Evolutionary conservation across 768 basidiomycete genomes (phyloP).

Genomic region (Leccinellum rugosiceps): DNA sequence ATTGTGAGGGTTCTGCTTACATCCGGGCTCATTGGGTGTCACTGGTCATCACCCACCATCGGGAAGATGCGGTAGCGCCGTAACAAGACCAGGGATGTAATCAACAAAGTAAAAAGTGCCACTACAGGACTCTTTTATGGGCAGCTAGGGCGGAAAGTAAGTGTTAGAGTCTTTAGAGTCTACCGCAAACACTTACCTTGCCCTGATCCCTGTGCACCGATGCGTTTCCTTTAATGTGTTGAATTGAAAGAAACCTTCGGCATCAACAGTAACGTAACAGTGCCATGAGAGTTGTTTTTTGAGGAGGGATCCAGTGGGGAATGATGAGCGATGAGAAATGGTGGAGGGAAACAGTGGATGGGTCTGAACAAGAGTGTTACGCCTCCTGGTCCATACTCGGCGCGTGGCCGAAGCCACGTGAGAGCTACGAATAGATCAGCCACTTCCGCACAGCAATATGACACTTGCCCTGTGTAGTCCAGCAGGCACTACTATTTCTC

Average conservation of each 20-base stretch:
- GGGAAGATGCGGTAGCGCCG: slow-evolving; percentile 15
- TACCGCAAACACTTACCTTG: slow-evolving; percentile 19
- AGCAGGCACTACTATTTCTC: background rate
- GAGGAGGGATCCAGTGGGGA: slow-evolving; percentile 11
- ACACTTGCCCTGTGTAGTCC: background rate
- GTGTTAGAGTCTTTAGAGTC: slow-evolving; percentile 2
- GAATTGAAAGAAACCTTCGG: background rate
- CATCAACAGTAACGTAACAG: background rate
- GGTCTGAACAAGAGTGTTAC: slow-evolving; percentile 32
- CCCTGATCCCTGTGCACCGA: slow-evolving; percentile 22
- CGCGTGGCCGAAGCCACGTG: slow-evolving; percentile 32
- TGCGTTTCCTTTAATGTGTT: background rate
- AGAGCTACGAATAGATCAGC: slow-evolving; percentile 21
- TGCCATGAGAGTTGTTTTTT: background rate
- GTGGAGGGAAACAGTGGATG: slow-evolving; percentile 30
- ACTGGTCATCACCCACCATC: slow-evolving; percentile 21
- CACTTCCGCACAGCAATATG: slow-evolving; percentile 7
- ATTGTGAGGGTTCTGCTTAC: slow-evolving; percentile 7
- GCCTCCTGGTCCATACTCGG: slow-evolving; percentile 29
- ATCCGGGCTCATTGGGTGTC: background rate
- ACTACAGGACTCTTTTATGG: background rate
- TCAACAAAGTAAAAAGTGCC: background rate
- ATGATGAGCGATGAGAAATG: slow-evolving; percentile 27
- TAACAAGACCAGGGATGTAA: background rate
- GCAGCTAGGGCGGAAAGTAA: slow-evolving; percentile 7